Percentiles rank a stretch among this genome's conserved stretches.
phyloP scores from a whole-genome alignment of 176 grass and related monocot genomes.

The Dendrocalamus sinicus region DNA sequence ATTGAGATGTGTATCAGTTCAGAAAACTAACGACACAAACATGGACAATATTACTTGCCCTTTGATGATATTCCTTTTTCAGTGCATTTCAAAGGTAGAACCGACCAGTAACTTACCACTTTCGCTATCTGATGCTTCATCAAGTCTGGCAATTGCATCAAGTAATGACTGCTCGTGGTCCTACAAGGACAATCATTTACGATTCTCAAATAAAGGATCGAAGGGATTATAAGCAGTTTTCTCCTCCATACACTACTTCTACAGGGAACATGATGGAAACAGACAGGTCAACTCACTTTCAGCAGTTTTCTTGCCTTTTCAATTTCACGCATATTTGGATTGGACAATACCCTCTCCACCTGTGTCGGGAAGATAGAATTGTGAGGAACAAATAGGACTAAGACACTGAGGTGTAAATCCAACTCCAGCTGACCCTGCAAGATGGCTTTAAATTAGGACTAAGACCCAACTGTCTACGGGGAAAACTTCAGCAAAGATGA shows the following conservation, averaged over 20 bases:
- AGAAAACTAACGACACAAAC: background rate
- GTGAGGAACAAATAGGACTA: slow-evolving; percentile 37
- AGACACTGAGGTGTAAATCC: too few relatives aligned
- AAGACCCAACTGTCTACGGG: background rate
- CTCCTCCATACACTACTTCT: background rate
- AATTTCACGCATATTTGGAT: slow-evolving; percentile 78
- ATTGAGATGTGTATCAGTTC: background rate
- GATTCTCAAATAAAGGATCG: slow-evolving; percentile 27
- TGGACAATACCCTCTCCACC: slow-evolving; percentile 89
- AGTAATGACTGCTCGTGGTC: slow-evolving; percentile 95
- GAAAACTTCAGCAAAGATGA: slow-evolving; percentile 34
- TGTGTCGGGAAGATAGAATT: slow-evolving; percentile 36
- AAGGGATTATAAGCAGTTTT: slow-evolving; percentile 30
- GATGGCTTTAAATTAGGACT: too few relatives aligned
- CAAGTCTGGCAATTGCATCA: slow-evolving; percentile 88
- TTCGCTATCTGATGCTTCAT: slow-evolving; percentile 83
- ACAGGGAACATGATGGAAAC: background rate
- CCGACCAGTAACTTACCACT: slow-evolving; percentile 59
- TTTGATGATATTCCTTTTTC: background rate
- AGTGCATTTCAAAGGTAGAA: slow-evolving; percentile 5
- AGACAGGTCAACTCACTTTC: slow-evolving; percentile 61
- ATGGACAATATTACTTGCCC: background rate
- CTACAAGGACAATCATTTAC: slow-evolving; percentile 51
- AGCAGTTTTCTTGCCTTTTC: slow-evolving; percentile 87
- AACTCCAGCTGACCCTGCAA: too few relatives aligned